phyloP scores from a whole-genome alignment of 768 basidiomycete genomes.

The Tricholoma saponaceum region DNA sequence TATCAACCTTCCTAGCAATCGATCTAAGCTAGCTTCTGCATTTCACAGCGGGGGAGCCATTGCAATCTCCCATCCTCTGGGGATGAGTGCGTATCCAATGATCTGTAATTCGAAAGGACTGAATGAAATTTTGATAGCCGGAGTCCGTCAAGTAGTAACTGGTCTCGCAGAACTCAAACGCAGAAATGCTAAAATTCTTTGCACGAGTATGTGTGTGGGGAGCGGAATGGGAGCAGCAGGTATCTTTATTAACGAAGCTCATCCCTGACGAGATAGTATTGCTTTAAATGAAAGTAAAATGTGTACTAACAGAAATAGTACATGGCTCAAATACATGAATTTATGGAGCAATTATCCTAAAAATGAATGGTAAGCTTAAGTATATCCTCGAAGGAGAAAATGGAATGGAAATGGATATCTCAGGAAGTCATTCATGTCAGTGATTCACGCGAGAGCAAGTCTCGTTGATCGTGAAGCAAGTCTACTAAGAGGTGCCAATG shows the following conservation, averaged over 20 bases:
- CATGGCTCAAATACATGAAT: background rate
- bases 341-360: background rate
- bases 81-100: constrained; percentile 58
- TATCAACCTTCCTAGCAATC: background rate
- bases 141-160: constrained; percentile 82
- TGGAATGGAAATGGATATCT: constrained; percentile 46
- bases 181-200: constrained; percentile 62
- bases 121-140: constrained; percentile 45
- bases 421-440: constrained; percentile 87
- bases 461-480: constrained; percentile 39
- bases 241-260: constrained; percentile 71
- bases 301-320: no score
- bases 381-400: background rate
- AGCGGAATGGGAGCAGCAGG: constrained; percentile 89
- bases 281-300: background rate
- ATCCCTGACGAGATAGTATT: background rate
- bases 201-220: constrained; percentile 77
- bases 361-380: constrained; percentile 1
- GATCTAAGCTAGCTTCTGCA: background rate
- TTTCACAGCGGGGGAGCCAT: constrained; percentile 79
- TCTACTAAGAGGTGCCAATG: constrained; percentile 96
- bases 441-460: constrained; percentile 43
- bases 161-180: constrained; percentile 81
- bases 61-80: constrained; percentile 76
- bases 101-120: background rate